phyloP scores from a whole-genome alignment of 208 protist genomes.

The Paratrypanosoma confusum region DNA sequence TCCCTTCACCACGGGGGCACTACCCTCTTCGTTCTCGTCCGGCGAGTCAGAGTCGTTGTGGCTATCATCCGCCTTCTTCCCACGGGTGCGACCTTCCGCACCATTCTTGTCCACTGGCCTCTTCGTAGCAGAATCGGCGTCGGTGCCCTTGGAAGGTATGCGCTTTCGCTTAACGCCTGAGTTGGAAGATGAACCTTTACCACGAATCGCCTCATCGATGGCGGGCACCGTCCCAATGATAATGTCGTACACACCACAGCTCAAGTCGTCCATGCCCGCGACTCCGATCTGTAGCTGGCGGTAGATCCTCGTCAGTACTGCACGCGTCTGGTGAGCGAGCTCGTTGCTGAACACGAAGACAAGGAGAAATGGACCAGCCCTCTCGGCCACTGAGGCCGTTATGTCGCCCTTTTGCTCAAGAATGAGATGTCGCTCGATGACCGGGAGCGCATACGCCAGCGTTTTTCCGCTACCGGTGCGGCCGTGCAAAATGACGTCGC shows the following conservation, averaged over 20 bases:
- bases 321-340: slow-evolving; percentile 72
- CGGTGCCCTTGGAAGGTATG: slow-evolving; percentile 12
- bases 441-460: slow-evolving; percentile 97
- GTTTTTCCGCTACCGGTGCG: slow-evolving; percentile 96
- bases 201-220: slow-evolving; percentile 70
- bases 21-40: neutral
- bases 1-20: slow-evolving; percentile 7
- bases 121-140: slow-evolving; percentile 24
- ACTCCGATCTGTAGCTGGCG: slow-evolving; percentile 42
- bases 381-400: neutral
- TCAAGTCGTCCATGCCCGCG: slow-evolving; percentile 55
- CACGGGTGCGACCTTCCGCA: neutral
- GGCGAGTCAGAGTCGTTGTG: slow-evolving; percentile 9
- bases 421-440: slow-evolving; percentile 75
- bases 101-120: slow-evolving; percentile 11
- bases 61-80: neutral
- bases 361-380: slow-evolving; percentile 54
- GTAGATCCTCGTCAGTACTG: slow-evolving; percentile 66
- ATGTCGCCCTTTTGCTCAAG: too few relatives aligned
- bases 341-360: slow-evolving; percentile 86
- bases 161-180: slow-evolving; percentile 1
- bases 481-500: slow-evolving; percentile 88
- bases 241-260: slow-evolving; percentile 31
- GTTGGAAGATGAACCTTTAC: too few relatives aligned
- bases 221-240: slow-evolving; percentile 62